Conservation (phyloP, 352 stramenopile genomes). For the Globisporangium megalacanthum region DNA sequence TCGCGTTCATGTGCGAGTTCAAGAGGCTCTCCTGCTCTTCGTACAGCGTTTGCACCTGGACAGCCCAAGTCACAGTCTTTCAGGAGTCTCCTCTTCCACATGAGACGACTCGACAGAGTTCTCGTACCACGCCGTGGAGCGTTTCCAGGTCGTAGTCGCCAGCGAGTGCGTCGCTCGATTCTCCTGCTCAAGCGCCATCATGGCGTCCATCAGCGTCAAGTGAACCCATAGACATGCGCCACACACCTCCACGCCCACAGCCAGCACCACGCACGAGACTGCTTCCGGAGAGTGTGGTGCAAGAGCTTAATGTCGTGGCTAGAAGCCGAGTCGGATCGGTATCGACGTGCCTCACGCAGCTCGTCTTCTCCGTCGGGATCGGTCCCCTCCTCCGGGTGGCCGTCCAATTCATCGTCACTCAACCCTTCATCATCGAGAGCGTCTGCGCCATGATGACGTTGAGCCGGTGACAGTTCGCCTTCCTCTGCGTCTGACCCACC, state of each 20-base stretch:
- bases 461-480: constrained; percentile 12
- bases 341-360: constrained; percentile 18
- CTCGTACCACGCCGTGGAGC: constrained; percentile 59
- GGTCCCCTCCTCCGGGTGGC: constrained; percentile 10
- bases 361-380: constrained; percentile 15
- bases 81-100: not conserved
- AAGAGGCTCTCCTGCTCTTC: constrained; percentile 96
- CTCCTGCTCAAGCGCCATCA: constrained; percentile 13
- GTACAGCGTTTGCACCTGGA: constrained; percentile 88
- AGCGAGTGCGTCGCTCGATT: constrained; percentile 16
- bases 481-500: constrained; percentile 27
- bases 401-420: constrained; percentile 11
- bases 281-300: constrained; percentile 41
- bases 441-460: constrained; percentile 16
- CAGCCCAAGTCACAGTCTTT: not conserved
- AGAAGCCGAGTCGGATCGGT: constrained; percentile 26
- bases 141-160: constrained; percentile 48
- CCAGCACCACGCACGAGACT: constrained; percentile 33
- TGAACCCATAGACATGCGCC: not conserved
- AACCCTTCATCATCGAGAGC: constrained; percentile 18
- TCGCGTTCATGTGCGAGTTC: constrained; percentile 95
- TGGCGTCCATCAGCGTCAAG: not conserved
- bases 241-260: not conserved
- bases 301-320: constrained; percentile 63
- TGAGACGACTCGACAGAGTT: not conserved